Conservation (phyloP, 192 early-diverging fungal genomes). For the Phlyctochytrium planicorne region DNA sequence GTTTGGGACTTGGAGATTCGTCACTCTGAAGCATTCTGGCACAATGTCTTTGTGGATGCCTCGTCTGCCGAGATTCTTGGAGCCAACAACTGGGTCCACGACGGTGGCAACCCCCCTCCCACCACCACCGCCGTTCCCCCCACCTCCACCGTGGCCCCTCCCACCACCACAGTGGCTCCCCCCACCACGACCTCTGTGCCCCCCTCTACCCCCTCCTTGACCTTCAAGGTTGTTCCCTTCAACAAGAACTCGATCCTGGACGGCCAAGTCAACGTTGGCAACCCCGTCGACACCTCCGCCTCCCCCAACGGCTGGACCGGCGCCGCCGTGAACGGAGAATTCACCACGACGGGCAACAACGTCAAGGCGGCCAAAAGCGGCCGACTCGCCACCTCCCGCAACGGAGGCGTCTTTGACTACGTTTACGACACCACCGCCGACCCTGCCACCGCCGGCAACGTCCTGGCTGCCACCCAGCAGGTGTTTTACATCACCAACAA, state of each 20-base stretch:
- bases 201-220: neutral
- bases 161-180: neutral
- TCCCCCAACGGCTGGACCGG: constrained; percentile 41
- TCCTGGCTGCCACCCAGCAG: constrained; percentile 29
- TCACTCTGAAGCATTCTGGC: constrained; percentile 16
- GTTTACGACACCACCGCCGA: constrained; percentile 15
- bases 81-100: constrained; percentile 17
- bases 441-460: constrained; percentile 15
- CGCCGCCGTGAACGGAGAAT: neutral
- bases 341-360: constrained; percentile 29
- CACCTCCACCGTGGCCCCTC: neutral
- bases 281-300: constrained; percentile 31
- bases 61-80: constrained; percentile 25
- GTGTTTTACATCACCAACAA: constrained; percentile 35
- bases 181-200: neutral
- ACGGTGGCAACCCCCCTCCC: neutral
- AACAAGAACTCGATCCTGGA: constrained; percentile 2
- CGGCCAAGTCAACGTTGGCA: constrained; percentile 22
- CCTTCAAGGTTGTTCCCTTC: constrained; percentile 21
- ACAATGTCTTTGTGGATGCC: constrained; percentile 26
- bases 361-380: constrained; percentile 38
- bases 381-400: constrained; percentile 20
- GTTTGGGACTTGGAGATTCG: constrained; percentile 26
- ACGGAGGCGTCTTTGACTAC: constrained; percentile 4
- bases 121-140: neutral